Conservation (phyloP, 306 rosid genomes). For the Prunus salicina region DNA sequence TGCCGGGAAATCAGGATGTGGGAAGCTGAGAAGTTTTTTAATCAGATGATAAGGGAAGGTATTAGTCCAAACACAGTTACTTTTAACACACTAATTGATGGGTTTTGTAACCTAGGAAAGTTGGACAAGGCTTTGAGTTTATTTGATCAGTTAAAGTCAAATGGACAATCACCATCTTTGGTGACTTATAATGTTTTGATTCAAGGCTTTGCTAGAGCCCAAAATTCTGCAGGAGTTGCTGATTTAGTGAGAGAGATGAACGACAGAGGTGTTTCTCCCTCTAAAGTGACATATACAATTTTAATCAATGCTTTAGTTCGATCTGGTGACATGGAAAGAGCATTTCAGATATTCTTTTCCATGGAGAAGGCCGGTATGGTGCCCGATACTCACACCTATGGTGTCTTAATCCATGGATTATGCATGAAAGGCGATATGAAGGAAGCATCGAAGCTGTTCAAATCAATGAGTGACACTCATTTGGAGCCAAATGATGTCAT, state of each 20-base stretch:
- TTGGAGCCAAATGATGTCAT: constrained; percentile 62
- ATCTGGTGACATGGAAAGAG: constrained; percentile 49
- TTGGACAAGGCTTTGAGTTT: constrained; percentile 54
- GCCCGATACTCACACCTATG: constrained; percentile 56
- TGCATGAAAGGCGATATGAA: constrained; percentile 60
- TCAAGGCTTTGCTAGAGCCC: constrained; percentile 47
- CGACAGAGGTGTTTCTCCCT: constrained; percentile 53
- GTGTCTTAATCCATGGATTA: constrained; percentile 70
- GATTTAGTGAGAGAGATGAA: constrained; percentile 70
- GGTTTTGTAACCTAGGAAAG: constrained; percentile 55
- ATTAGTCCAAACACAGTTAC: constrained; percentile 57
- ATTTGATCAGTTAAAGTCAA: constrained; percentile 54
- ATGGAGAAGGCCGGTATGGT: constrained; percentile 67
- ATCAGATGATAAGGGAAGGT: constrained; percentile 41
- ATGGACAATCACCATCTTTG: constrained; percentile 52
- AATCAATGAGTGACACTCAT: constrained; percentile 44
- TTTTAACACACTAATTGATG: constrained; percentile 60
- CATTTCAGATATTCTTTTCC: constrained; percentile 45
- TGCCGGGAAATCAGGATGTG: constrained; percentile 39
- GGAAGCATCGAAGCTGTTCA: constrained; percentile 57
- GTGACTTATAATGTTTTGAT: constrained; percentile 69
- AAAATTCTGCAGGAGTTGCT: constrained; percentile 43
- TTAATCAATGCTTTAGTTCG: constrained; percentile 50
- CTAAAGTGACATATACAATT: constrained; percentile 71
- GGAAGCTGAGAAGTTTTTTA: constrained; percentile 52